Evolutionary conservation across 2,329 filamentous ascomycete genomes (phyloP).

Genomic region (Paraphoma sp.): DNA sequence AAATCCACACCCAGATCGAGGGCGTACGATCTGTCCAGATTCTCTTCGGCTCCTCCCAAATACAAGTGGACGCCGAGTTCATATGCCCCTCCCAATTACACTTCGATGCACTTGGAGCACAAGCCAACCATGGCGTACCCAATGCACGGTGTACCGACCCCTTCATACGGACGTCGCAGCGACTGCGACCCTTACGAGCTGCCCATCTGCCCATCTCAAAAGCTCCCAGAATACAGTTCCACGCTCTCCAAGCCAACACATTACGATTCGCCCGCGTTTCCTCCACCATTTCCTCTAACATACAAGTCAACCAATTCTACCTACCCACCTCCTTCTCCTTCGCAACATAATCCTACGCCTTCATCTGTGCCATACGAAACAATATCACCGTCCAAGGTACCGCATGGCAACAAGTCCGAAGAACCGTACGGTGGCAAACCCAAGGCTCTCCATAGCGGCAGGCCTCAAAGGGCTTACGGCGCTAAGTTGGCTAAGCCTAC

Average conservation of each 20-base stretch:
- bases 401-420: not conserved
- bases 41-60: not conserved
- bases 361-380: too few relatives aligned
- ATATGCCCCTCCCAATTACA: not conserved
- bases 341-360: not conserved
- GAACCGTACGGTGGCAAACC: not conserved
- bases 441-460: not conserved
- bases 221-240: not conserved
- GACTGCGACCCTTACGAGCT: not conserved
- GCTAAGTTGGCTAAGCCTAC: not conserved
- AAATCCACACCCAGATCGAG: not conserved
- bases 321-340: not conserved
- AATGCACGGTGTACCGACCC: not conserved
- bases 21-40: not conserved
- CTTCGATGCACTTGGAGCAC: not conserved
- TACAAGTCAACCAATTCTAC: not conserved
- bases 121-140: not conserved
- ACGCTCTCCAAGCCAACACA: not conserved
- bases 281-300: not conserved
- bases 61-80: not conserved
- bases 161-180: not conserved
- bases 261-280: not conserved
- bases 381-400: not conserved
- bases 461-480: not conserved
- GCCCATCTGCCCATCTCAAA: not conserved